Evolutionary conservation across 2,329 filamentous ascomycete genomes (phyloP), one percentile per base, ranked within the genome.

Genomic region (Venturia asperata): DNA sequence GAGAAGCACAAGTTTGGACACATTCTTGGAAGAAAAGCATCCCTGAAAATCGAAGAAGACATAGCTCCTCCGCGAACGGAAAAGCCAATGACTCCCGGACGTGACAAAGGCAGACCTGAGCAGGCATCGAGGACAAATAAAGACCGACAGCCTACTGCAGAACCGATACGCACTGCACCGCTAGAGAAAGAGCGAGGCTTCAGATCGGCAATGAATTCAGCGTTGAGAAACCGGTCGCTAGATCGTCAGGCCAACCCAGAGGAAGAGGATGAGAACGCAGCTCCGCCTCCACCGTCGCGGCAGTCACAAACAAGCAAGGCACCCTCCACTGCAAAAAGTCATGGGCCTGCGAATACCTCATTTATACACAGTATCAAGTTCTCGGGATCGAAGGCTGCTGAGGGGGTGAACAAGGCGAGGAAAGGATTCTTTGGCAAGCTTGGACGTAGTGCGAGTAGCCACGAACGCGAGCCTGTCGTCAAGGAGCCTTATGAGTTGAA

Each of bases 401-500:
- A 91, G 68, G 81, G 83, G 49, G 74, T 86, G 66, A 81, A 82
- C 68, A 91, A 91, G 71, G 85, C 93, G 67, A 88, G 90, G 69
- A 93, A 92, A 72, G 88, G 89, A 11, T 82, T 95, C 63, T 92
- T 96, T 72, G 89, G 89, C 67, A 94, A 94, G 75, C 82, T 87
- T 69, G 83, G 83, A 24, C 83, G 90, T 65, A 89, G 87, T 71
- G 83, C 82, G 58, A 90, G 89, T 72, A 89, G 86, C 69, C 85
- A 87, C 70, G 89, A 87, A 73, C 88, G 77, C 68, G 87, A 89
- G 67, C 69, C n/a, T 39, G 37, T 45, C 78, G 81, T 4, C 1
- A 78, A 91, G 15, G 91, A 91, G 69, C 91, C 94, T 72, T 88
- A 91, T 71, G 96, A 97, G 71, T 83, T 89, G 64, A 91, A 89